Evolutionary conservation across 2,329 filamentous ascomycete genomes (phyloP), one percentile per base, ranked within the genome.

Genomic region (Xylaria hypoxylon): DNA sequence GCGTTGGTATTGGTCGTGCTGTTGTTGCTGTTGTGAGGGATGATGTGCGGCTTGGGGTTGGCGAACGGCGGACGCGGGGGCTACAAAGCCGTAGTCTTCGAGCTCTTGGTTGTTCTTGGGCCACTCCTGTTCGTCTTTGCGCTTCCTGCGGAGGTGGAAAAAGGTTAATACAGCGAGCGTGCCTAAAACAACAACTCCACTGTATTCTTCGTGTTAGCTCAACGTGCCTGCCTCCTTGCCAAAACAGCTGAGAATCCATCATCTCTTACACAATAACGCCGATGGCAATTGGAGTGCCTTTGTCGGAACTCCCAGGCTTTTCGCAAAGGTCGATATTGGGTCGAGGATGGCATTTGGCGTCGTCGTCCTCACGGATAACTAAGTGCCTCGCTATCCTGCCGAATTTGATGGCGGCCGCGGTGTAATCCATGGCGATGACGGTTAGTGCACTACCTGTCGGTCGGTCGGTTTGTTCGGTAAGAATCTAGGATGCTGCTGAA

Each of bases 61-160:
- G 63, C 68, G 68, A 17, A 50, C 58, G 42, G 50, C 5, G 3
- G 67, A 22, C 11, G 69, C 40, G 24, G 68, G 64, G 15, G 56
- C 57, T 1, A 55, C 70, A 24, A 76, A 50, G 31, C 75, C 75
- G 65, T 77, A 77, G 59, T 76, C 75, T 17, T 77, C 75, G 38
- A 77, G 70, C 55, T 77, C 75, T 40, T 77, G 74, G 59, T 72
- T 72, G 64, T 71, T 72, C 71, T 76, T 76, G 45, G 71, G 69
- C 71, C 74, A 77, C 47, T 77, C 75, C 24, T 48, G 45, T 63
- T 71, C 59, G 63, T 77, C 75, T 19, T 38, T 61, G 19, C 70
- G 68, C 57, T 74, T 64, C 31, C 71, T 70, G 17, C 74, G 68
- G 22, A 75, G n/a, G 60, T 77, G 74, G 8, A 77, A 53, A 35